phyloP scores from a whole-genome alignment of 1,284 basidiomycete genomes.

The Cryptococcus maquisensis region DNA sequence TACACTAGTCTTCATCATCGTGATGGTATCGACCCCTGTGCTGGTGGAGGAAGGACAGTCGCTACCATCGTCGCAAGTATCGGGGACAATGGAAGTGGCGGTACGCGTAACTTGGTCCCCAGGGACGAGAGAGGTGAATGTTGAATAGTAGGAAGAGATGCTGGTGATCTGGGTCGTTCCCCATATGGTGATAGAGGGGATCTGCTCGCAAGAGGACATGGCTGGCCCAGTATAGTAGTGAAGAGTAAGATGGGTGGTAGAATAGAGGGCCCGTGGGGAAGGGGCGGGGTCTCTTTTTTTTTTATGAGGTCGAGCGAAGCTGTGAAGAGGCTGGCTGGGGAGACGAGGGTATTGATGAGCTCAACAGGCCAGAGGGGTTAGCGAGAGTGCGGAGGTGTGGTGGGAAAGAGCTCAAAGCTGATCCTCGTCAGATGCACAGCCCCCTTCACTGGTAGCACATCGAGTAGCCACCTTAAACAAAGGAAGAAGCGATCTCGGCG shows the following conservation, averaged over 20 bases:
- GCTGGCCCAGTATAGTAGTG: neutral
- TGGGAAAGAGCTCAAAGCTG: neutral
- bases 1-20: constrained; percentile 3
- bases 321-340: neutral
- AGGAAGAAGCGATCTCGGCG: neutral
- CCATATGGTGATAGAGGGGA: constrained; percentile 18
- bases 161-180: constrained; percentile 21
- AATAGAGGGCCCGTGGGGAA: neutral
- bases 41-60: neutral
- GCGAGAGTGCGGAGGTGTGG: neutral
- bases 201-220: constrained; percentile 7
- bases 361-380: neutral
- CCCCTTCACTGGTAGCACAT: neutral
- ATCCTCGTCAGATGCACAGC: neutral
- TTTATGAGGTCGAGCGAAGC: neutral
- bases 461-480: neutral
- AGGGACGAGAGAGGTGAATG: constrained; percentile 4
- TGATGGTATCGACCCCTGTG: neutral
- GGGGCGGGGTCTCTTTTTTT: too few species aligned
- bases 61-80: neutral
- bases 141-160: constrained; percentile 5
- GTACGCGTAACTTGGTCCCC: neutral
- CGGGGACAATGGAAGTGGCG: constrained; percentile 1
- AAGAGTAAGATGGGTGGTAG: neutral
- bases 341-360: neutral